phyloP scores from a whole-genome alignment of 306 rosid genomes.

The Quercus cerris region DNA sequence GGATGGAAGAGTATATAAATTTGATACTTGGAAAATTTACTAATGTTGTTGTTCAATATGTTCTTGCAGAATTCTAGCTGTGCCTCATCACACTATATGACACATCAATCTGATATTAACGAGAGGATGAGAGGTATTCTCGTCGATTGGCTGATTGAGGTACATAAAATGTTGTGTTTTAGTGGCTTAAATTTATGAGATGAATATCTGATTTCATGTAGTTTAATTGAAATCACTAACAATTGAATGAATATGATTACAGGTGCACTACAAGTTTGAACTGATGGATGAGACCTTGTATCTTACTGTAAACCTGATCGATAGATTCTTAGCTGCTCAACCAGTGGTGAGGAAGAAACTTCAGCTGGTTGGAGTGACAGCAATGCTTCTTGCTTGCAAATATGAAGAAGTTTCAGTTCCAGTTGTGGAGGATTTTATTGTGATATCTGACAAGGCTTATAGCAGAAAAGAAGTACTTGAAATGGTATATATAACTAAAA shows the following conservation, averaged over 20 bases:
- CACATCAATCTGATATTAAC: constrained; percentile 48
- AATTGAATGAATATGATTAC: background rate
- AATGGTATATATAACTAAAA: constrained; percentile 25
- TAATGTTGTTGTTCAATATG: background rate
- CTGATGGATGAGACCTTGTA: constrained; percentile 66
- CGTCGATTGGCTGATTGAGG: constrained; percentile 66
- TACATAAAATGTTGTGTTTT: constrained; percentile 6
- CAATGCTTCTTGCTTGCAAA: constrained; percentile 59
- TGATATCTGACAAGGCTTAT: constrained; percentile 58
- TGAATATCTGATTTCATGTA: background rate
- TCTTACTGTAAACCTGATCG: constrained; percentile 50
- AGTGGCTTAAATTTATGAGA: background rate
- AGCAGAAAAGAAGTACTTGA: constrained; percentile 45
- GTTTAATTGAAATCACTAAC: background rate
- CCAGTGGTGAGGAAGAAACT: constrained; percentile 49
- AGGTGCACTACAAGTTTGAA: constrained; percentile 69
- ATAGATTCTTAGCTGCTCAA: constrained; percentile 47
- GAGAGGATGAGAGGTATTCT: constrained; percentile 65
- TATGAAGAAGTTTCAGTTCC: constrained; percentile 67
- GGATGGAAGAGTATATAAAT: background rate
- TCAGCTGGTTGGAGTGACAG: constrained; percentile 62
- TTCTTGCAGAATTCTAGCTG: constrained; percentile 36
- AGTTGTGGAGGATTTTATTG: constrained; percentile 55
- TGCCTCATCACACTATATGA: constrained; percentile 41
- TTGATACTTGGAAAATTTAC: background rate